These are phyloP conservation scores for Trypanosoma cruzi DNA, from an alignment of 208 protist species.

Conservation along the genomic window DNA sequence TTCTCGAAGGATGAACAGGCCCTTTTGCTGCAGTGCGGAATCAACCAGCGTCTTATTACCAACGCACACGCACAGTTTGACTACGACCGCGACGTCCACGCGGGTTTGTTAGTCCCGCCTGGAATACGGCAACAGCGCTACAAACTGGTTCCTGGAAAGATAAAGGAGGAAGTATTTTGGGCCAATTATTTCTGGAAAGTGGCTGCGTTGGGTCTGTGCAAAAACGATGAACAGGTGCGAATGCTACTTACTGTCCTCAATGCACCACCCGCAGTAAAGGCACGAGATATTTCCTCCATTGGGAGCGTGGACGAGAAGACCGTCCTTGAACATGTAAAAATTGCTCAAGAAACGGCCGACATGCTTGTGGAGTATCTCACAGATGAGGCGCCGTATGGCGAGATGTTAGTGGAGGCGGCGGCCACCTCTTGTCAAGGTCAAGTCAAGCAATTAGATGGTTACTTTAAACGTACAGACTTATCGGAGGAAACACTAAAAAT, in stretches of 20 bases:
- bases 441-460: conserved; percentile 38
- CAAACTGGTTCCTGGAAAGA: conserved; percentile 59
- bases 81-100: conserved; percentile 67
- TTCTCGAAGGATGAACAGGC: conserved; percentile 52
- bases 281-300: conserved; percentile 18
- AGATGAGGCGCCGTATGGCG: conserved; percentile 32
- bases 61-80: conserved; percentile 46
- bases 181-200: conserved; percentile 88
- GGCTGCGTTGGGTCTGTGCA: conserved; percentile 59
- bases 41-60: conserved; percentile 42
- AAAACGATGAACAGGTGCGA: conserved; percentile 56
- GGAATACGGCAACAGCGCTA: conserved; percentile 64
- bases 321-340: conserved; percentile 28
- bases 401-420: conserved; percentile 38
- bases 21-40: conserved; percentile 59
- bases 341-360: conserved; percentile 49
- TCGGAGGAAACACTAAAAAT: conserved; percentile 34
- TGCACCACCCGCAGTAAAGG: conserved; percentile 40
- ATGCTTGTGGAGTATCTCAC: conserved; percentile 56
- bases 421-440: conserved; percentile 47
- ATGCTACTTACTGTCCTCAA: conserved; percentile 66
- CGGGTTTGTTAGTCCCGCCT: conserved; percentile 45
- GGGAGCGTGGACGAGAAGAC: conserved; percentile 39
- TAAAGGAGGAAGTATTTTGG: conserved; percentile 84
- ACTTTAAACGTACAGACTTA: conserved; percentile 42